Percentiles rank a stretch among this genome's conserved stretches.
phyloP scores from a whole-genome alignment of 805 yeast species.

The Diddensiella caesifluorescens region DNA sequence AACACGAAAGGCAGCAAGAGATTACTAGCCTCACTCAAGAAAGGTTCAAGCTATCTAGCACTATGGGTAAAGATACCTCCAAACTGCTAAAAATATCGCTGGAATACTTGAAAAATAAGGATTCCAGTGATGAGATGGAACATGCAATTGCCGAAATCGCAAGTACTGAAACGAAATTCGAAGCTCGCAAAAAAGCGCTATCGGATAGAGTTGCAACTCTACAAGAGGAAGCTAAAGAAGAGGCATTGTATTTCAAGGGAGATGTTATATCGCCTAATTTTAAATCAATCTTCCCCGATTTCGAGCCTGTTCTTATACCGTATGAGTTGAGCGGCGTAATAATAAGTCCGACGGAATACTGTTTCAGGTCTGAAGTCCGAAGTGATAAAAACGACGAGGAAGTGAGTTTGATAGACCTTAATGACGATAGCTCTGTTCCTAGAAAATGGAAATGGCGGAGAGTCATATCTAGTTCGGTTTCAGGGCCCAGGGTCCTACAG shows the following conservation, averaged over 20 bases:
- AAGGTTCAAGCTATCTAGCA: slow-evolving; percentile 14
- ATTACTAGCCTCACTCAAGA: slow-evolving; percentile 9
- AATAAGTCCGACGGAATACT: slow-evolving; percentile 22
- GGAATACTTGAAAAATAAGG: slow-evolving; percentile 10
- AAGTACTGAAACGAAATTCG: slow-evolving; percentile 7
- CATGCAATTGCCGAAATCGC: slow-evolving; percentile 16
- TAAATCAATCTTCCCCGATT: slow-evolving; percentile 13
- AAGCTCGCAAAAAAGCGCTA: slow-evolving; percentile 6
- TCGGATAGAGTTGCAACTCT: slow-evolving; percentile 5
- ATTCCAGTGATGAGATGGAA: background rate
- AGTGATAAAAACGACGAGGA: slow-evolving; percentile 4
- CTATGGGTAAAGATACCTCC: slow-evolving; percentile 19
- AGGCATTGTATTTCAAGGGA: slow-evolving; percentile 15
- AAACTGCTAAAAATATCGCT: slow-evolving; percentile 16
- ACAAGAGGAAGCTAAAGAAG: slow-evolving; percentile 1
- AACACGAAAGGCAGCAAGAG: slow-evolving; percentile 13
- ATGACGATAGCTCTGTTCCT: slow-evolving; percentile 1
- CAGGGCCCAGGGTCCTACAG: slow-evolving; percentile 7
- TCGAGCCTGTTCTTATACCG: slow-evolving; percentile 16
- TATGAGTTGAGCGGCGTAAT: slow-evolving; percentile 19
- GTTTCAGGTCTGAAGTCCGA: slow-evolving; percentile 7
- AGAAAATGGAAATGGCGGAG: slow-evolving; percentile 14
- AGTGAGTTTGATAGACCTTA: slow-evolving; percentile 16
- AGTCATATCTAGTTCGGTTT: slow-evolving; percentile 2
- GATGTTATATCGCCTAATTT: slow-evolving; percentile 2